Evolutionary conservation across 2,329 filamentous ascomycete species (phyloP).

Genomic region (Ophiosphaerella korrae): DNA sequence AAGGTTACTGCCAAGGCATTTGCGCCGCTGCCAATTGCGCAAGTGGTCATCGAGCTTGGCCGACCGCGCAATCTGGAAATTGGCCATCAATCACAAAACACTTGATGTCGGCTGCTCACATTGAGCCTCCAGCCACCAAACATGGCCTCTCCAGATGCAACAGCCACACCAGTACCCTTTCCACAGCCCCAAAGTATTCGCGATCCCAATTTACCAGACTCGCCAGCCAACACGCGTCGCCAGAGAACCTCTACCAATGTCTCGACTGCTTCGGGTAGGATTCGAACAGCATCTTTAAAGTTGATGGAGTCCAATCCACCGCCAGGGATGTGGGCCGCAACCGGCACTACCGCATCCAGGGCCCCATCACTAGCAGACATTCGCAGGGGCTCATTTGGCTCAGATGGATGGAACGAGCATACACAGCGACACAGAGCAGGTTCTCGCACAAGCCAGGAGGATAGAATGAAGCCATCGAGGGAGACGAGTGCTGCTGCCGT

Average conservation of each 20-base stretch:
- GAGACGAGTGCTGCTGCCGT: slow-evolving; percentile 4
- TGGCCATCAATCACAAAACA: slow-evolving; percentile 7
- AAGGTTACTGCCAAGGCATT: slow-evolving; percentile 22
- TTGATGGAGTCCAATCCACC: slow-evolving; percentile 47
- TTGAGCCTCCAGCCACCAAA: not conserved
- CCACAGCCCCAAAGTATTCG: slow-evolving; percentile 26
- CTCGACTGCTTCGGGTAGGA: slow-evolving; percentile 37
- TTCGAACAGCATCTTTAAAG: slow-evolving; percentile 45
- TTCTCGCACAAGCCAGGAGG: slow-evolving; percentile 33
- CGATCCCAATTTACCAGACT: slow-evolving; percentile 16
- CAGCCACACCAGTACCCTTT: slow-evolving; percentile 35
- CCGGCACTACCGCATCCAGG: slow-evolving; percentile 47
- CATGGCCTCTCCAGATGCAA: slow-evolving; percentile 29
- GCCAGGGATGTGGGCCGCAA: slow-evolving; percentile 53
- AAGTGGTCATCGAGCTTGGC: slow-evolving; percentile 19
- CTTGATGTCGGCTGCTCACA: not conserved
- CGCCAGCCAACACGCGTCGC: slow-evolving; percentile 22
- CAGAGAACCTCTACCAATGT: slow-evolving; percentile 37
- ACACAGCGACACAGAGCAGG: slow-evolving; percentile 32
- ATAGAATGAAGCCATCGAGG: slow-evolving; percentile 2
- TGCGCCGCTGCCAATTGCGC: slow-evolving; percentile 11
- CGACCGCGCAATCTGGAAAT: slow-evolving; percentile 5
- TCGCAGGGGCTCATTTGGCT: slow-evolving; percentile 43
- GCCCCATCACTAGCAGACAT: slow-evolving; percentile 53
- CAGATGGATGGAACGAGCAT: slow-evolving; percentile 41